Base-by-base conservation (phyloP, 2,329 filamentous ascomycete species). In the Trichoderma sp. region DNA sequence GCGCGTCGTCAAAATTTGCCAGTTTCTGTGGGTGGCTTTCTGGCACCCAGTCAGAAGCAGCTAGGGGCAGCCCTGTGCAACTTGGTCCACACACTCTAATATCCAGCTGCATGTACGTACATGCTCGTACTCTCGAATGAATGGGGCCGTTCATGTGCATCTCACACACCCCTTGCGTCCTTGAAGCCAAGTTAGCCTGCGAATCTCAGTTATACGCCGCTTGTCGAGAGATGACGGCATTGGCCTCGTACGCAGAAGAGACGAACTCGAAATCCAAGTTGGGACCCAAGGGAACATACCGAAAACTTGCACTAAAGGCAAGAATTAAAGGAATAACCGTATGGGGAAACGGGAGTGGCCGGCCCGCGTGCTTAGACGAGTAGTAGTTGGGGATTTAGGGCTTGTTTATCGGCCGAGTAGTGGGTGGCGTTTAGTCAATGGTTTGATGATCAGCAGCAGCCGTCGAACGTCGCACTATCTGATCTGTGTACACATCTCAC, bases 321-420 rank as follows among this genome's bases (percentile, higher is more conserved):
- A 17, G 32, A 39, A 17, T 39, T 7, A 47, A 6, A 32, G 26
- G 17, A 30, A 64, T 6, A 28, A 58, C 26, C 32, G 5, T 13
- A 58, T 32, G 55, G 67, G 39, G 36, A 53, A 36, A 32, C 67
- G 67, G 67, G 57, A 69, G 57, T 69, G 67, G n/a, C 39, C 67
- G 67, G 15, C 36, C 66, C 57, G 67, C 39, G 32, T 50, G 39
- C 57, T 62, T 69, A 69, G 67, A 57, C 67, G 57, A 61, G 36
- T 20, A 61, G 36, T 20, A 53, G 39, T 34, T 36, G 57, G 34
- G 57, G 20, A 34, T 62, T 53, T 69, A 53, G 55, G 39, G 36
- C 50, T 53, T 59, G 28, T 43, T n/a, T 43, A 13, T 32, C 36
- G 39, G 53, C 39, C 43, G 28, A 59, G 11, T 43, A 50, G 66